These are phyloP conservation scores for Leishmania braziliensis DNA, from an alignment of 208 protist species.

Conservation along the genomic window DNA sequence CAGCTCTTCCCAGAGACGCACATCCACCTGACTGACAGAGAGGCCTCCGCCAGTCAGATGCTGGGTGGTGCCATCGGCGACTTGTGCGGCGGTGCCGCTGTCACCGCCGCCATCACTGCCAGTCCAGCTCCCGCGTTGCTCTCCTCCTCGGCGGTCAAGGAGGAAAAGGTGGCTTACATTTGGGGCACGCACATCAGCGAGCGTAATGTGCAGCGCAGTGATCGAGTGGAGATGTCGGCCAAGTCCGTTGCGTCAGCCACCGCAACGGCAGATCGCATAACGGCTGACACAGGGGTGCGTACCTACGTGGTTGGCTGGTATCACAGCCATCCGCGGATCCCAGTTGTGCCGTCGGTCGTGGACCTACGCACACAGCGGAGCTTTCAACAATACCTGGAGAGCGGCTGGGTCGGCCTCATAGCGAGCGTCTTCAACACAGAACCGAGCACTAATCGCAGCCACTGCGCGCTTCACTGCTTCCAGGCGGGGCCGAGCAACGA, in stretches of 20 bases:
- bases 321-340: conserved; percentile 88
- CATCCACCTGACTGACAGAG: neutral
- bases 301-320: conserved; percentile 88
- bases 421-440: conserved; percentile 83
- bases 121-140: neutral
- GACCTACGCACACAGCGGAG: conserved; percentile 79
- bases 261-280: conserved; percentile 60
- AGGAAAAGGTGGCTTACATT: conserved; percentile 53
- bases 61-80: too few relatives aligned
- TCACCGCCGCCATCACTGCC: neutral
- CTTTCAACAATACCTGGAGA: conserved; percentile 74
- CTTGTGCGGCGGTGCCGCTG: neutral
- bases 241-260: conserved; percentile 58
- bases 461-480: conserved; percentile 71
- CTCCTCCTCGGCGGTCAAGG: neutral
- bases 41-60: neutral
- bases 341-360: conserved; percentile 64
- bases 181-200: conserved; percentile 56
- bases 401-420: conserved; percentile 84
- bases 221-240: conserved; percentile 75
- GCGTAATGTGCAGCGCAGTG: conserved; percentile 70
- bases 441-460: conserved; percentile 21
- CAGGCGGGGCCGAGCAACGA: conserved; percentile 43
- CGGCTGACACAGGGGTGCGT: conserved; percentile 20
- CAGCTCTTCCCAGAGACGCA: neutral